Base-by-base conservation (phyloP, 805 yeast species). In the Myxozyma vanderwaltii region DNA sequence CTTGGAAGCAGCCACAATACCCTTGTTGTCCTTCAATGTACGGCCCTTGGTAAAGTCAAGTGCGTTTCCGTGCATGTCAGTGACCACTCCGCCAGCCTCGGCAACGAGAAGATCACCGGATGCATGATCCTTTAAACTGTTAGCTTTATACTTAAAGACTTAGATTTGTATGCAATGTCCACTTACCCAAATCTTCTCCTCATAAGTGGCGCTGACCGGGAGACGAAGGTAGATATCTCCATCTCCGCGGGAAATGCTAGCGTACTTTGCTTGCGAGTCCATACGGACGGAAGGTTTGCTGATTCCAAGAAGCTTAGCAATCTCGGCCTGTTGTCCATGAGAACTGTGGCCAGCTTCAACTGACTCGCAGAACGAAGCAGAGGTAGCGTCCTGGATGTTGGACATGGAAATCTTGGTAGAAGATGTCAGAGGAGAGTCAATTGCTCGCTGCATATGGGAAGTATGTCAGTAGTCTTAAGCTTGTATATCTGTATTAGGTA, bases 241-340 rank as follows among this genome's bases (percentile, higher is more conserved):
- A 56, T 87, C 86, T 36, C 99, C 99, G 63, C 86, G 81, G 10
- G 97, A 85, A 47, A 94, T 79, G 15, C 91, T 83, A 76, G 98
- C 92, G 76, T 94, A 94, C 73, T 94, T 94, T 12, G 90, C 99
- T 75, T 94, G 99, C 2, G 97, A 90, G 74, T 94, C 99, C 76
- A 95, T 79, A 68, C 91, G 87, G 55, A 90, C 82, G 0, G 84
- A 74, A 1, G 79, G 77, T 58, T 76, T 74, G 4, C 83, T 80
- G 39, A 94, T 88, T 0, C 80, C 80, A 45, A 94, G 76, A 27
- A 71, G 70, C 23, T 74, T 63, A 64, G 96, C 96, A 68, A 94
- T 91, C 52, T 79, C 74, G 1, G 84, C 79, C 72, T 95, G 98
- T 21, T 89, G 84, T 23, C 85, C 90, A 70, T 91, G 97, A 1